Evolutionary conservation across 805 yeast genomes (phyloP), one percentile per base, ranked within the genome.

Genomic region (Suhomyces sp.): DNA sequence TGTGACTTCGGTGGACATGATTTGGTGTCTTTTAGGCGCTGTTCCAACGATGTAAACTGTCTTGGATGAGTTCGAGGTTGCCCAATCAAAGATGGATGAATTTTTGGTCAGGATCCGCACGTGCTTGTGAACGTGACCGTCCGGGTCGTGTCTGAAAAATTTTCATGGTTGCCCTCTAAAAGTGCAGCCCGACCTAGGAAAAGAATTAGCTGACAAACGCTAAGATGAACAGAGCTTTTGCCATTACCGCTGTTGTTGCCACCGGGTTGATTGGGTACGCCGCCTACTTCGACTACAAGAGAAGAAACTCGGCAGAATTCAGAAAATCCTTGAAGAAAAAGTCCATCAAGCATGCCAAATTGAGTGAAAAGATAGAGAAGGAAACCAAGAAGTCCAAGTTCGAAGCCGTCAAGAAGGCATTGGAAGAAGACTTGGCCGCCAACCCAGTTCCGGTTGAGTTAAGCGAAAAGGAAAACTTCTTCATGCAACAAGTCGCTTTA

Each of bases 271-370:
- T 84, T 47, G 90, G 88, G 15, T 93, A 94, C 73, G 89, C 93
- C 52, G 76, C 84, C 38, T 94, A 90, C 77, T 96, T 96, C 66
- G 99, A 94, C 75, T 88, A 91, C 78, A 81, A 81, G 73, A 90
- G 99, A 75, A 88, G 98, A 75, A 78, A 79, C 72, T 84, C 87
- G 53, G 71, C 88, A 19, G 88, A 83, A 53, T 96, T 94, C 80
- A 88, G 99, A 79, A 85, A 81, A 64, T 68, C 81, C 46, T 79
- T 94, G 64, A 83, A 82, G 65, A 84, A 82, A 69, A 79, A 81
- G 65, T 80, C 85, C 53, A 81, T 79, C 64, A 78, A 81, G 63
- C 88, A 87, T 61, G 78, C 79, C 56, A 84, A 84, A 66, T 70
- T 74, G 58, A 81, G 83, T 54, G 79, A 81, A 60, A 76, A 77